Conservation (phyloP, 2,329 filamentous ascomycete species). For the Stylonectria norvegica region DNA sequence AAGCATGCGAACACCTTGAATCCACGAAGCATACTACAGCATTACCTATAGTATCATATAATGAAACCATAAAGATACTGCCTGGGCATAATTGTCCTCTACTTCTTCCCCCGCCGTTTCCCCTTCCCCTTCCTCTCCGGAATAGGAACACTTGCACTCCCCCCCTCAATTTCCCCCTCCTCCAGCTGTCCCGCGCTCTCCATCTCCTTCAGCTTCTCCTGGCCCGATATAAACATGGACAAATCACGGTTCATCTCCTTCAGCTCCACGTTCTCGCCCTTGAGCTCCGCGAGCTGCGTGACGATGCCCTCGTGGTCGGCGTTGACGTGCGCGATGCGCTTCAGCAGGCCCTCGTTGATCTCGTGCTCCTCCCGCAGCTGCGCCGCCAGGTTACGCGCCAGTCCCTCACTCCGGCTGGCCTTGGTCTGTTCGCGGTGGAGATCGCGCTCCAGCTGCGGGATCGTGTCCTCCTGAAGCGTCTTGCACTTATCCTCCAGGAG, state of each 20-base stretch:
- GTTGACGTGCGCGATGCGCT: conserved; percentile 73
- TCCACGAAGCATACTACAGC: not conserved
- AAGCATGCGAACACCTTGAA: not conserved
- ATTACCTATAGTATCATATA: too few relatives aligned
- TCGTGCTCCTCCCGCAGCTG: conserved; percentile 83
- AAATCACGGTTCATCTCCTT: conserved; percentile 85
- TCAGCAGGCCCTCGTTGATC: conserved; percentile 75
- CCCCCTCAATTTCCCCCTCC: conserved; percentile 71
- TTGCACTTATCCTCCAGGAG: conserved; percentile 47
- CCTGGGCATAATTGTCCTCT: conserved; percentile 30
- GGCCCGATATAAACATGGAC: conserved; percentile 80
- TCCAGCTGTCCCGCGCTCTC: conserved; percentile 56
- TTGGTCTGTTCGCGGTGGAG: conserved; percentile 65
- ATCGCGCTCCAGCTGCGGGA: conserved; percentile 70
- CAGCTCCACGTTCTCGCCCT: conserved; percentile 66
- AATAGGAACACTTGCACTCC: conserved; percentile 65
- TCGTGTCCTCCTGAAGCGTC: conserved; percentile 50
- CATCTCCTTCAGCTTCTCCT: conserved; percentile 74
- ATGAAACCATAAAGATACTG: too few relatives aligned
- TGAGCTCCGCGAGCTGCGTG: conserved; percentile 54
- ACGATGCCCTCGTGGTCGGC: conserved; percentile 57
- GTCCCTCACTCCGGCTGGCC: conserved; percentile 67
- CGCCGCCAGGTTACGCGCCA: conserved; percentile 72
- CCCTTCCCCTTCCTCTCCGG: conserved; percentile 58
- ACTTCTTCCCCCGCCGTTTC: conserved; percentile 51